Percentiles rank a stretch among this genome's conserved stretches.
Evolutionary conservation across 2,329 filamentous ascomycete species (phyloP).

Genomic region (Annulohypoxylon truncatum): DNA sequence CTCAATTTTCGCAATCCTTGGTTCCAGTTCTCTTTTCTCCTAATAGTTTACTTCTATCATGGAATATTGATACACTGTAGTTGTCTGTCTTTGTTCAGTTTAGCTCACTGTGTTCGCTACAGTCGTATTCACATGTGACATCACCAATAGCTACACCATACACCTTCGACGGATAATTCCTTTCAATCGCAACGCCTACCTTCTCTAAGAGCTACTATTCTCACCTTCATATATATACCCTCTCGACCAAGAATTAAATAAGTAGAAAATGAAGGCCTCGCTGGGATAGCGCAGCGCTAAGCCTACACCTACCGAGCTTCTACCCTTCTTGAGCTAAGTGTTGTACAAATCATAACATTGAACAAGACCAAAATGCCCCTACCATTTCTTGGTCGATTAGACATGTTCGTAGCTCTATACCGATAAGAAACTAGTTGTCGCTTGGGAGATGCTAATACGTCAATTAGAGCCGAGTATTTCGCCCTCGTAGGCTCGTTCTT

Average conservation of each 20-base stretch:
- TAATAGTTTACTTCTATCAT: background rate
- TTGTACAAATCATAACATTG: slow-evolving; percentile 11
- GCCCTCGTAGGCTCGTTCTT: slow-evolving; percentile 86
- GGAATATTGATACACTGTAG: slow-evolving; percentile 1
- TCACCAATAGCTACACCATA: slow-evolving; percentile 34
- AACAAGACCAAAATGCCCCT: slow-evolving; percentile 50
- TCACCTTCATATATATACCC: background rate
- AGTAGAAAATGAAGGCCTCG: slow-evolving; percentile 35
- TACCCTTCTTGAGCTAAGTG: slow-evolving; percentile 24
- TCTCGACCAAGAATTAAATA: background rate
- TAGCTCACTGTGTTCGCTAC: slow-evolving; percentile 18
- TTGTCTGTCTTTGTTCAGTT: slow-evolving; percentile 22
- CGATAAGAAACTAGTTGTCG: background rate
- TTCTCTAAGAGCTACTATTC: slow-evolving; percentile 13
- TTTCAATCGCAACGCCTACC: slow-evolving; percentile 10
- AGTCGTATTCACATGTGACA: slow-evolving; percentile 46
- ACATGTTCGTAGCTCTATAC: slow-evolving; percentile 49
- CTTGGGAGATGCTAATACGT: slow-evolving; percentile 24
- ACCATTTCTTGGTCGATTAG: slow-evolving; percentile 56
- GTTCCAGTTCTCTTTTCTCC: background rate
- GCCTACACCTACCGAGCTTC: slow-evolving; percentile 26
- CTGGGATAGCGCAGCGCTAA: slow-evolving; percentile 39
- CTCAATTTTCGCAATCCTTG: background rate
- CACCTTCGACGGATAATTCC: slow-evolving; percentile 26
- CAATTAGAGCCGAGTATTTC: slow-evolving; percentile 80